These are phyloP conservation scores for Benincasa hispida DNA, from an alignment of 306 rosid species.

Conservation along the genomic window DNA sequence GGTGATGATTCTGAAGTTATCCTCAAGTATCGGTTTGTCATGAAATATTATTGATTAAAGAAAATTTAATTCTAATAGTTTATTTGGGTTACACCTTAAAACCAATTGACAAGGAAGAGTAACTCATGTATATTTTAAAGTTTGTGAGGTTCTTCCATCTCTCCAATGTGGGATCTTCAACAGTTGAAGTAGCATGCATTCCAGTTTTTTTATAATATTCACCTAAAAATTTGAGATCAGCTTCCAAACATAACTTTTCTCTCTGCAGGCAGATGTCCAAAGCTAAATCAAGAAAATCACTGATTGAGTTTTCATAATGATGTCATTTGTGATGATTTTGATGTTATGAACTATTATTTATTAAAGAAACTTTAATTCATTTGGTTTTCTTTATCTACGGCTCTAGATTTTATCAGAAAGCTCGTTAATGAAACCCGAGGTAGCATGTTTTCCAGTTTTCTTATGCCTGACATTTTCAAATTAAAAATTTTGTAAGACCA, in stretches of 20 bases:
- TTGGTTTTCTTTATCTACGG: neutral
- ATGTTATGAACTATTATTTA: no score
- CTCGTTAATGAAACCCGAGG: neutral
- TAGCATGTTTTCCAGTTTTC: neutral
- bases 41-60: neutral
- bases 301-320: slow-evolving; percentile 17
- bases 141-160: no score
- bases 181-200: neutral
- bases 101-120: no score
- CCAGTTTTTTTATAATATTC: neutral
- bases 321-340: no score
- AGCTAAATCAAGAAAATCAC: slow-evolving; percentile 47
- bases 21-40: neutral
- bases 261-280: slow-evolving; percentile 71
- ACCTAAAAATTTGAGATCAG: neutral
- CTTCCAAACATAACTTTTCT: slow-evolving; percentile 39
- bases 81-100: no score
- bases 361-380: neutral
- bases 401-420: neutral
- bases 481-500: neutral
- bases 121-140: no score
- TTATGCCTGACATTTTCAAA: neutral
- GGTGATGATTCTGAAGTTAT: neutral
- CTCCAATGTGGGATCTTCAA: no score
- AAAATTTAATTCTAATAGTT: neutral